Base-by-base conservation (phyloP, 352 stramenopile species). In the Globisporangium nodosum region DNA sequence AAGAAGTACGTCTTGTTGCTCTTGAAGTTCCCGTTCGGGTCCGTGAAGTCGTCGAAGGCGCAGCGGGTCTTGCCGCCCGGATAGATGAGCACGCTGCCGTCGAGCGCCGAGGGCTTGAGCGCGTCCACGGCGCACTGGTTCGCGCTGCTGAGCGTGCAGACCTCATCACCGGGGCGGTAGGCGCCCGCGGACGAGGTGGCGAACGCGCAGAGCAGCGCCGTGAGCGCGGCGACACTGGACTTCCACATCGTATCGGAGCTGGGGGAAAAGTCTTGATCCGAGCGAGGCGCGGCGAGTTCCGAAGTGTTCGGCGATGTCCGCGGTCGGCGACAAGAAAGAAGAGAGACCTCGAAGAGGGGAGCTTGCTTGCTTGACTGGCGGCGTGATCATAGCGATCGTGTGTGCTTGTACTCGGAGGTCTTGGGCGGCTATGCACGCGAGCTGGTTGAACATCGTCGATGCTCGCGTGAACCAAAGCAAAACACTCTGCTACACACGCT, bases 1-100 rank as follows among this genome's bases (percentile, higher is more conserved):
- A 83, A 81, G 54, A 75, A 76, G 62, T 57, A 79, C 16, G 68
- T 65, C 18, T 42, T 33, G 49, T 66, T 68, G 33, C 56, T 61
- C 16, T 21, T 52, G 35, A 55, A 69, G 12, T 40, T 16, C 1
- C 31, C 53, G 2, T 54, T 54, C 1, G 30, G 5, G 21, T 54
- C 56, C 24, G 31, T 50, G 18, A 54, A 67, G 30, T 64, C 51
- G 42, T 67, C 61, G 15, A 67, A 67, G 15, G 55, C 61, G 42
- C 61, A 67, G 39, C 61, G 61, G 9, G 61, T 67, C 35, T 58
- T 56, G 35, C 56, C 55, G 7, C 50, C 56, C 4, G 56, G 61
- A 43, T 72, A 77, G 30, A 76, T 63, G 40, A 72, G 57, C 35
- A 67, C 66, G 21, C 53, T 70, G 39, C 60, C 50, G 46, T 78